A percentile compares a stretch with the other conserved stretches of the same genome.
Conservation (phyloP, 306 rosid genomes). For the Arachis hypogaea region DNA sequence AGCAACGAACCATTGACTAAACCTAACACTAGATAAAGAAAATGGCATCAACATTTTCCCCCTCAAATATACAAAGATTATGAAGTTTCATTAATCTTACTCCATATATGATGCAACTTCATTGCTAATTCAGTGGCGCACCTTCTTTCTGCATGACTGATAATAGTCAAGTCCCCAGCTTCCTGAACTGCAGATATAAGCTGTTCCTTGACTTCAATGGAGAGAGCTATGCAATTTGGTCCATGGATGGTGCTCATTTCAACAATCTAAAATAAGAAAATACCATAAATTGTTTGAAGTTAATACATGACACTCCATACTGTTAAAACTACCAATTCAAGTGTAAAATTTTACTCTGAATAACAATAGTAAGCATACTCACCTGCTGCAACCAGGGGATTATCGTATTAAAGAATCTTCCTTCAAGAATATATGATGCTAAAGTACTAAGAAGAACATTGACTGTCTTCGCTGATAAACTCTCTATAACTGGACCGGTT, state of each 20-base stretch:
- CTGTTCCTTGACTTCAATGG: conserved; percentile 64
- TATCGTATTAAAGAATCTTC: conserved; percentile 57
- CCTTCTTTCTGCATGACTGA: conserved; percentile 68
- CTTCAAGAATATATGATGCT: conserved; percentile 71
- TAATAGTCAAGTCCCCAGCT: conserved; percentile 55
- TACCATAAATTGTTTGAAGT: conserved; percentile 9
- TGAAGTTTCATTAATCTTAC: conserved; percentile 42
- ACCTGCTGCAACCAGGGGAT: conserved; percentile 92
- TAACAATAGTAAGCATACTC: conserved; percentile 45
- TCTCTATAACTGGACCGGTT: conserved; percentile 85
- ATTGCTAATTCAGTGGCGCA: conserved; percentile 57
- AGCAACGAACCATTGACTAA: conserved; percentile 10
- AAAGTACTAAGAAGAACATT: conserved; percentile 56
- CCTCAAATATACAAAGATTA: conserved; percentile 9
- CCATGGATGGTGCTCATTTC: conserved; percentile 74
- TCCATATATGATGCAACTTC: conserved; percentile 72
- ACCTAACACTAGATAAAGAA: background rate
- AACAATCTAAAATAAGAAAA: conserved; percentile 56
- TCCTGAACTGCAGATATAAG: conserved; percentile 66
- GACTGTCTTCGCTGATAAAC: conserved; percentile 65
- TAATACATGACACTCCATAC: no score
- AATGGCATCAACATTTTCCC: conserved; percentile 9
- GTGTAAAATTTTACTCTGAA: background rate
- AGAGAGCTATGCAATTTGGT: conserved; percentile 57
- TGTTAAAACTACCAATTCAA: background rate